Evolutionary conservation across 306 rosid genomes (phyloP), one percentile per base, ranked within the genome.

Genomic region (Parietaria judaica): DNA sequence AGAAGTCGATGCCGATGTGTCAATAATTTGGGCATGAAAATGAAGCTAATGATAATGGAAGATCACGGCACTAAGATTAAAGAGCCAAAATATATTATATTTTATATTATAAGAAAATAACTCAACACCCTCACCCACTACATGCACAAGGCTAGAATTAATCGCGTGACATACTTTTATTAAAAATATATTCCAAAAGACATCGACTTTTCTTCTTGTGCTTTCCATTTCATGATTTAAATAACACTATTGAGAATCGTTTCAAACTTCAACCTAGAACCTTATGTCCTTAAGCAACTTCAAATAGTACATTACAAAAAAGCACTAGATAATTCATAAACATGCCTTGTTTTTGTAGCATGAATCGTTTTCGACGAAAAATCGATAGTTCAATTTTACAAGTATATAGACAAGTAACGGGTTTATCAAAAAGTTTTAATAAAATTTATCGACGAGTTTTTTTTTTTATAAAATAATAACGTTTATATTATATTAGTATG

Each of bases 11-110:
- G 23, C 11, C 64, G 44, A 35, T 69, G 65, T 72, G 65, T 72
- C 72, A 61, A 34, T 75, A 71, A 67, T 58, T 53, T 63, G 69
- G 54, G 65, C 68, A 70, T 55, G 62, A 68, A 59, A 64, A 65
- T 62, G 72, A 71, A 76, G 56, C 36, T 49, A 36, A 44, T 36
- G 36, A 60, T 46, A 54, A 38, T 12, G 60, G 70, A 23, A 50
- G 51, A 55, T 16, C 69, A 51, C 47, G 65, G 51, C 45, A 10
- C 13, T 10, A 49, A n/a, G 5, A 49, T 55, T 57, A 6, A 14
- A 23, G 23, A 31, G 44, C 51, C 16, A 14, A 11, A 36, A 36
- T 35, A 60, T 39, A 15, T 49, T 43, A 23, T 1, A 34, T 41
- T 60, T 34, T 23, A 41, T 44, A 36, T 17, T 4, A 52, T 8